These are phyloP conservation scores for Chaetomiaceae sp. DNA, from an alignment of 2,329 filamentous ascomycete genomes.

Conservation along the genomic window DNA sequence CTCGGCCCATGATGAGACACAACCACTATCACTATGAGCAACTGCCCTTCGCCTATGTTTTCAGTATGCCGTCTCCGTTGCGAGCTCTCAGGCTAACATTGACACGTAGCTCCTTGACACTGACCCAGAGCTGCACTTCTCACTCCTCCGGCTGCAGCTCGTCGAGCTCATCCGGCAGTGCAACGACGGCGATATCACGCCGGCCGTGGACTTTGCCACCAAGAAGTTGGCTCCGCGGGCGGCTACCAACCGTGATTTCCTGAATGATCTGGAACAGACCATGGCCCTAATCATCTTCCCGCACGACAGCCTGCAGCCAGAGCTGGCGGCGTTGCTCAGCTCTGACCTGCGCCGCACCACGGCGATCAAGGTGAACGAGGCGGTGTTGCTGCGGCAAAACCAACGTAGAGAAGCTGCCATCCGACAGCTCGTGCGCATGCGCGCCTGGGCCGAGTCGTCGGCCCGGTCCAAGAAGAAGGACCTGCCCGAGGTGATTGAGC, in stretches of 20 bases:
- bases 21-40: slow-evolving; percentile 69
- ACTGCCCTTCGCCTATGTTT: slow-evolving; percentile 34
- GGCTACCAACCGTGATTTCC: slow-evolving; percentile 72
- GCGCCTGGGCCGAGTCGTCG: slow-evolving; percentile 76
- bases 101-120: slow-evolving; percentile 76
- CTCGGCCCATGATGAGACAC: slow-evolving; percentile 86
- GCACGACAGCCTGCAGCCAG: slow-evolving; percentile 69
- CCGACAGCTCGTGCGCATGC: slow-evolving; percentile 71
- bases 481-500: slow-evolving; percentile 37
- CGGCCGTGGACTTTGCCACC: slow-evolving; percentile 82
- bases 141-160: slow-evolving; percentile 81
- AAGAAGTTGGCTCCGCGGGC: slow-evolving; percentile 83
- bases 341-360: slow-evolving; percentile 75
- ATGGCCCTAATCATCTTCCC: slow-evolving; percentile 91
- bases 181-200: slow-evolving; percentile 68
- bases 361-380: slow-evolving; percentile 84
- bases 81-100: slow-evolving; percentile 27
- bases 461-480: slow-evolving; percentile 43
- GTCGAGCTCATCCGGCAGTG: slow-evolving; percentile 86
- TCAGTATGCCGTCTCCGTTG: neutral
- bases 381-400: slow-evolving; percentile 71
- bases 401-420: slow-evolving; percentile 75
- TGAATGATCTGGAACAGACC: slow-evolving; percentile 83
- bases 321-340: slow-evolving; percentile 71
- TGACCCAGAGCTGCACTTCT: slow-evolving; percentile 80